Percentiles rank a stretch among this genome's conserved stretches.
Conservation (phyloP, 768 basidiomycete species). For the Dictyophora rubrovolvata region DNA sequence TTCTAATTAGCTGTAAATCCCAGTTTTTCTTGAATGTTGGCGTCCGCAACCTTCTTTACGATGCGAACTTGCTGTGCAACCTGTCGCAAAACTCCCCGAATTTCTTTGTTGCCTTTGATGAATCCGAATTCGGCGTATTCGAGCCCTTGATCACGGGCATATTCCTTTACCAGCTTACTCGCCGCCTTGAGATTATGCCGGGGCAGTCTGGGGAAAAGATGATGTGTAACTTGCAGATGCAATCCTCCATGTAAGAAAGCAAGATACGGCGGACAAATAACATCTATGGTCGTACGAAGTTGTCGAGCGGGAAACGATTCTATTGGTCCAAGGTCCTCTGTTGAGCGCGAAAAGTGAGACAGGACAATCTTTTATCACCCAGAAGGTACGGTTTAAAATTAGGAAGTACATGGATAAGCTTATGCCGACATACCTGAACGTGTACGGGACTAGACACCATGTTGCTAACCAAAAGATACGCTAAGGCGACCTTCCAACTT, state of each 20-base stretch:
- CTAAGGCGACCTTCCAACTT: slow-evolving; percentile 55
- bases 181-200: slow-evolving; percentile 85
- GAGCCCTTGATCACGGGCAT: slow-evolving; percentile 74
- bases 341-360: slow-evolving; percentile 95
- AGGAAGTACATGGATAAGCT: not conserved
- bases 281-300: slow-evolving; percentile 94
- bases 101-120: slow-evolving; percentile 74
- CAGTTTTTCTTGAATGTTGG: slow-evolving; percentile 51
- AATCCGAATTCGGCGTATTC: slow-evolving; percentile 90
- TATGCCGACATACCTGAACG: slow-evolving; percentile 61
- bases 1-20: no score
- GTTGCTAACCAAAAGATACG: slow-evolving; percentile 79
- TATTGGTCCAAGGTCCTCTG: slow-evolving; percentile 76
- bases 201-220: slow-evolving; percentile 91
- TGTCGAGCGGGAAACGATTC: slow-evolving; percentile 94
- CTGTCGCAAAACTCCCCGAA: slow-evolving; percentile 66
- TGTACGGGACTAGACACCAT: slow-evolving; percentile 84
- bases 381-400: not conserved
- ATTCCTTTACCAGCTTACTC: slow-evolving; percentile 76
- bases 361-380: slow-evolving; percentile 65
- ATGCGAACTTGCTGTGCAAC: slow-evolving; percentile 86
- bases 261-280: slow-evolving; percentile 74
- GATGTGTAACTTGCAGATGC: slow-evolving; percentile 94
- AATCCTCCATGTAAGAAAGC: slow-evolving; percentile 95
- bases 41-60: slow-evolving; percentile 70